Evolutionary conservation across 768 basidiomycete genomes (phyloP), one percentile per base, ranked within the genome.

Genomic region (Mycena vulgaris): DNA sequence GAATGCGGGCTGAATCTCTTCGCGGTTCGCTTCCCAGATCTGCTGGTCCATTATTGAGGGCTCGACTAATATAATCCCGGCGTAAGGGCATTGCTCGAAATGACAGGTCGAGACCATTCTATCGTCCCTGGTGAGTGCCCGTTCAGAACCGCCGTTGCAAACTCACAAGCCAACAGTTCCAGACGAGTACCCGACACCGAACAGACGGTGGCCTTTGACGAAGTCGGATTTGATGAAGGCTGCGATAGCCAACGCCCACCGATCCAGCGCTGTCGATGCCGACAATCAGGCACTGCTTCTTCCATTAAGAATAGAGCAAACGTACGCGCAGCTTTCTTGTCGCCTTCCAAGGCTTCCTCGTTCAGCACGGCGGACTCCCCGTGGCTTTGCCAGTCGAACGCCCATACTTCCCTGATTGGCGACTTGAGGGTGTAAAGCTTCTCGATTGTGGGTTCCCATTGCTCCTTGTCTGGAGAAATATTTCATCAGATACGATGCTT

Each of bases 331-430:
- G 71, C 66, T 39, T 70, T 56, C 17, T 65, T 61, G 31, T 73
- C 68, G 10, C 63, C 53, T 49, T 71, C 40, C 30, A 81, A 66
- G 8, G 63, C 62, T 17, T 67, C 63, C 7, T 75, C 77, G 57
- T 82, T 82, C 7, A 81, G 42, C 3, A 77, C 55, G 16, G 78
- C 78, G 11, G 76, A 70, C 23, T 80, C 77, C 14, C 81, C 81
- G 52, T 79, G 77, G 33, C 76, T 79, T 25, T 73, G 79, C 68
- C 74, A 77, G 56, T 81, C 81, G 25, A 80, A 61, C 2, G 76
- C 66, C 80, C 79, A 81, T 2, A 74, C 78, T 53, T 80, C 80
- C 35, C 74, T 72, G 33, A 81, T 73, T 30, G 31, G 39, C 42
- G 62, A 40, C 1, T 75, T 69, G 8, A 71, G 40, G 16, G 64